phyloP scores from a whole-genome alignment of 2,329 filamentous ascomycete species.

The Didymella glomerata region DNA sequence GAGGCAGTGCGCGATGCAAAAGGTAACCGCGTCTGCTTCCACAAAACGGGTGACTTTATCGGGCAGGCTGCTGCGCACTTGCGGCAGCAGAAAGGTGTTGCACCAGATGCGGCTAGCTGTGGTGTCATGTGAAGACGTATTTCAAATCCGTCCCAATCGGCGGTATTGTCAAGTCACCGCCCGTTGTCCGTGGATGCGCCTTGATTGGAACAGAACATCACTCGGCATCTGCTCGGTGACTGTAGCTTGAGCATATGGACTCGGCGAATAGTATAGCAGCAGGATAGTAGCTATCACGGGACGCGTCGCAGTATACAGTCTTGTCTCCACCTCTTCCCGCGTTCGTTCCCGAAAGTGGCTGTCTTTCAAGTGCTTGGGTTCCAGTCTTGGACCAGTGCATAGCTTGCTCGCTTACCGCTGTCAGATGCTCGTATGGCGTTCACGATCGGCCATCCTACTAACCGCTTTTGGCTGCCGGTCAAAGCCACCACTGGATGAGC shows the following conservation, averaged over 20 bases:
- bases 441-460: constrained; percentile 8
- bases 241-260: neutral
- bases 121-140: constrained; percentile 27
- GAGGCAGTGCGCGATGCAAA: constrained; percentile 46
- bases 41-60: constrained; percentile 49
- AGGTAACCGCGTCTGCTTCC: constrained; percentile 47
- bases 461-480: constrained; percentile 17
- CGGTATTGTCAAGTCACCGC: neutral
- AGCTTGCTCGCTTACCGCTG: constrained; percentile 20
- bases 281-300: neutral
- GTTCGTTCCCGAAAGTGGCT: neutral
- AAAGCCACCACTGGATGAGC: constrained; percentile 18
- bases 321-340: neutral
- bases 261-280: neutral
- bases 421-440: constrained; percentile 11
- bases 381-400: neutral
- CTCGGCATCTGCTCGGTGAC: constrained; percentile 1
- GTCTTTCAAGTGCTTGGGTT: neutral
- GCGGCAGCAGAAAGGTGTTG: constrained; percentile 35
- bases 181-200: neutral
- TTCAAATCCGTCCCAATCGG: neutral
- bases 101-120: constrained; percentile 31
- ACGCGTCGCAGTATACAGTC: neutral
- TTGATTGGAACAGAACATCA: neutral
- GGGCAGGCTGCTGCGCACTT: constrained; percentile 45